phyloP scores from a whole-genome alignment of 768 basidiomycete genomes.

The Leccinum broughii region DNA sequence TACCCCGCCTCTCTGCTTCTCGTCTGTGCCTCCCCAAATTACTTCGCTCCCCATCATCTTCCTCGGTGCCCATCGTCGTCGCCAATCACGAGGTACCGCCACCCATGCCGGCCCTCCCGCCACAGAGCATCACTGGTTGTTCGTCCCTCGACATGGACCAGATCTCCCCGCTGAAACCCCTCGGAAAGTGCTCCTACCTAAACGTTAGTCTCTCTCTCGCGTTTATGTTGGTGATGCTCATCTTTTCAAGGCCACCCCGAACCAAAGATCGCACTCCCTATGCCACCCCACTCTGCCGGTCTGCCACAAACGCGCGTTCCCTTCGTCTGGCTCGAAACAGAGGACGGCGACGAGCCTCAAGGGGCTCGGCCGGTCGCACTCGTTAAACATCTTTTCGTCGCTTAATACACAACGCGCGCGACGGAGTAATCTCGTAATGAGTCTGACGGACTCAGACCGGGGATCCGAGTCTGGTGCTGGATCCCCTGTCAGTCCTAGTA shows the following conservation, averaged over 20 bases:
- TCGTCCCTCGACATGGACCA: too few species aligned
- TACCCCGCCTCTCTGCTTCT: slow-evolving; percentile 59
- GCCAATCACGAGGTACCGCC: slow-evolving; percentile 17
- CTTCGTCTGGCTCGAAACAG: slow-evolving; percentile 48
- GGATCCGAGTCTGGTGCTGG: neutral
- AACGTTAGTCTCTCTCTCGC: too few species aligned
- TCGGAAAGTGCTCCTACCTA: too few species aligned
- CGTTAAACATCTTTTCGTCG: slow-evolving; percentile 24
- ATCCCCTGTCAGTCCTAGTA: neutral
- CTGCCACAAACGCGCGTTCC: slow-evolving; percentile 36
- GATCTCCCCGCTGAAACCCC: too few species aligned
- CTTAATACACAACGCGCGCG: slow-evolving; percentile 8
- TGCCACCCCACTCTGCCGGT: slow-evolving; percentile 24
- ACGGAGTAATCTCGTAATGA: slow-evolving; percentile 31
- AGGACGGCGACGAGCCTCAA: slow-evolving; percentile 32
- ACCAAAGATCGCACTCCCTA: slow-evolving; percentile 9
- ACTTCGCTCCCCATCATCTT: slow-evolving; percentile 29
- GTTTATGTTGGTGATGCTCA: too few species aligned
- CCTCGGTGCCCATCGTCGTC: slow-evolving; percentile 29
- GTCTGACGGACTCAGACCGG: slow-evolving; percentile 14
- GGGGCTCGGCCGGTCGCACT: neutral
- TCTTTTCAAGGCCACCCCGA: too few species aligned
- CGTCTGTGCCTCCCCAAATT: slow-evolving; percentile 56
- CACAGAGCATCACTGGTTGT: too few species aligned
- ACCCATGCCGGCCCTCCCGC: neutral